phyloP scores from a whole-genome alignment of 345 rosid genomes.

The Rubroshorea leprosula region DNA sequence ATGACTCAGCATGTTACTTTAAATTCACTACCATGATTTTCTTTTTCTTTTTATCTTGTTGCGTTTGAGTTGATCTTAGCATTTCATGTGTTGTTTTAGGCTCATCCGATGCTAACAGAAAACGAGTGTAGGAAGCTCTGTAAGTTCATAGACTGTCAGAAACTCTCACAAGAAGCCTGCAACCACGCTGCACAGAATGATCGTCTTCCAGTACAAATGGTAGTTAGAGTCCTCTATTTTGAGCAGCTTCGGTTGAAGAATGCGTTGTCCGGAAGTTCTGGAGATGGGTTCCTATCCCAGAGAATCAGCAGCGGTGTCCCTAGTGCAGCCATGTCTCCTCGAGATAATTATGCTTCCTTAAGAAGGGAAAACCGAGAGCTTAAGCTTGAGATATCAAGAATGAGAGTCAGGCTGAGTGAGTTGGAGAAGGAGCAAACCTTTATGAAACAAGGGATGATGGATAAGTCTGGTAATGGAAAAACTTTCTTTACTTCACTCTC shows the following conservation, averaged over 20 bases:
- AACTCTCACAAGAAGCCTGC: slow-evolving; percentile 53
- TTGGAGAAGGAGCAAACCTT: slow-evolving; percentile 60
- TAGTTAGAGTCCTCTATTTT: slow-evolving; percentile 50
- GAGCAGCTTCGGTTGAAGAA: slow-evolving; percentile 72
- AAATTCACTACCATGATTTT: no score
- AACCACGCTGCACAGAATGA: slow-evolving; percentile 62
- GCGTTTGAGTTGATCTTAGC: neutral
- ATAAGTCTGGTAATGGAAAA: slow-evolving; percentile 60
- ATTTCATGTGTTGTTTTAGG: slow-evolving; percentile 27
- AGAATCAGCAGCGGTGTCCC: slow-evolving; percentile 68
- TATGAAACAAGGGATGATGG: slow-evolving; percentile 67
- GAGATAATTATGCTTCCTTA: slow-evolving; percentile 62
- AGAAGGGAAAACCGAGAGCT: slow-evolving; percentile 69
- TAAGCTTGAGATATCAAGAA: slow-evolving; percentile 67
- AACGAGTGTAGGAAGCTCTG: slow-evolving; percentile 60
- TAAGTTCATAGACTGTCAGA: slow-evolving; percentile 61
- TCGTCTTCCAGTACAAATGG: slow-evolving; percentile 56
- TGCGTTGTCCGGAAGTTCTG: slow-evolving; percentile 51
- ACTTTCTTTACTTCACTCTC: slow-evolving; percentile 67
- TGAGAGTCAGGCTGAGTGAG: slow-evolving; percentile 67
- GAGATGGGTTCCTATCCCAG: slow-evolving; percentile 61
- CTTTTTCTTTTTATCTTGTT: no score
- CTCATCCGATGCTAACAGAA: slow-evolving; percentile 58
- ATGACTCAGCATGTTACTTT: no score
- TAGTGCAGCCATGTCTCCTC: slow-evolving; percentile 68